These are phyloP conservation scores for Acacia confusa DNA, from an alignment of 306 rosid species.

Conservation along the genomic window DNA sequence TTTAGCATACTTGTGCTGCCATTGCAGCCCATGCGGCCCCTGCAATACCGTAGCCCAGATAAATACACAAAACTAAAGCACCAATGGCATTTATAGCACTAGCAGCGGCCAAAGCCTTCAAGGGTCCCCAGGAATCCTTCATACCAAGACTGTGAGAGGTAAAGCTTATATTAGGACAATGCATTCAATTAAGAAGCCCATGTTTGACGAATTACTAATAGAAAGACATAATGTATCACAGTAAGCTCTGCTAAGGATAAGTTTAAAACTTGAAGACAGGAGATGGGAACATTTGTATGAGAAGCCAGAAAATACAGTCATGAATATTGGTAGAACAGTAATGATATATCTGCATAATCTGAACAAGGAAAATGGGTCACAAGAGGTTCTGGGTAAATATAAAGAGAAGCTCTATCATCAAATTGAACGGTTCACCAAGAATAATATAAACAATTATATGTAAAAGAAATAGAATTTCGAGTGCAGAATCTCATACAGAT, in stretches of 20 bases:
- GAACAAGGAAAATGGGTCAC: slow-evolving; percentile 4
- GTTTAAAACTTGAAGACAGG: slow-evolving; percentile 4
- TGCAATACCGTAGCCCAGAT: slow-evolving; percentile 51
- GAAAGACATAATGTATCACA: background rate
- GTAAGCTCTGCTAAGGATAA: slow-evolving; percentile 18
- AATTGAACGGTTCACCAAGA: slow-evolving; percentile 16
- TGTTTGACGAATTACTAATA: background rate
- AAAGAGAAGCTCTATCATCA: slow-evolving; percentile 9
- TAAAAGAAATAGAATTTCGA: slow-evolving; percentile 9
- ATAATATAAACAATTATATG: background rate
- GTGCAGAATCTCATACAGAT: slow-evolving; percentile 4
- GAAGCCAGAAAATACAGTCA: slow-evolving; percentile 12
- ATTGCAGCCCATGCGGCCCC: slow-evolving; percentile 57
- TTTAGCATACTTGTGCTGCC: slow-evolving; percentile 44
- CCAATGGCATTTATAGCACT: slow-evolving; percentile 42
- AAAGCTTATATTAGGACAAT: slow-evolving; percentile 13
- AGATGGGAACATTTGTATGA: background rate
- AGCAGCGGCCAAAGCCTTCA: slow-evolving; percentile 53
- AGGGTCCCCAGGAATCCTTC: slow-evolving; percentile 63
- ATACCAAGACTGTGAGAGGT: slow-evolving; percentile 45
- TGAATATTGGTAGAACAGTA: background rate
- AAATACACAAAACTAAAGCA: slow-evolving; percentile 41
- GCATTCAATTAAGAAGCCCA: slow-evolving; percentile 1
- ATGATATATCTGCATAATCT: slow-evolving; percentile 12
- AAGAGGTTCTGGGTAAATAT: background rate